Evolutionary conservation across 352 stramenopile genomes (phyloP).

Genomic region (Globisporangium orthogonon): DNA sequence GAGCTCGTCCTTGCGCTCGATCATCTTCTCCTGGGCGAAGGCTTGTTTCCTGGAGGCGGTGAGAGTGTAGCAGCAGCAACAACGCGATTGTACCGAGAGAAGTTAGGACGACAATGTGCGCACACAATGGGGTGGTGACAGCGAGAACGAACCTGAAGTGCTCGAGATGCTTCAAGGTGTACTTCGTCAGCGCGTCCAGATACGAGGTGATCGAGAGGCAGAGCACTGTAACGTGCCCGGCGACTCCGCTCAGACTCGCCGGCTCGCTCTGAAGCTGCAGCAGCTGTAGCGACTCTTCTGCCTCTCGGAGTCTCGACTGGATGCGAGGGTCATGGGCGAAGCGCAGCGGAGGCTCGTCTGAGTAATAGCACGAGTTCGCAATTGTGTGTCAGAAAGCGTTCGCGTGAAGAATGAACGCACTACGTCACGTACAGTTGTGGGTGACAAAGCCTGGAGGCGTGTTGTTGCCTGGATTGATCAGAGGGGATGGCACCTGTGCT

Average conservation of each 20-base stretch:
- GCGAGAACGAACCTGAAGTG: slow-evolving; percentile 17
- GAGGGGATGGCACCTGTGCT: not conserved
- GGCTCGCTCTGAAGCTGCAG: slow-evolving; percentile 14
- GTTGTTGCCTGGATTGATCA: not conserved
- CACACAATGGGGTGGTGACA: not conserved
- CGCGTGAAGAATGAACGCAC: not conserved
- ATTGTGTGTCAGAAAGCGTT: too few species aligned
- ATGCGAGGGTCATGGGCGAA: slow-evolving; percentile 4
- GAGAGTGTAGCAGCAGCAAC: too few species aligned
- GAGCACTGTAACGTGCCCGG: slow-evolving; percentile 18
- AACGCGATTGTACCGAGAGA: too few species aligned
- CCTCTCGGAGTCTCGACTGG: not conserved
- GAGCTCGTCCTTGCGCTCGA: slow-evolving; percentile 52
- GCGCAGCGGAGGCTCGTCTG: slow-evolving; percentile 3
- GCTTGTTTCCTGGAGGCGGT: slow-evolving; percentile 24
- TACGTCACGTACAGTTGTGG: slow-evolving; percentile 2
- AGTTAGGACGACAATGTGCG: too few species aligned
- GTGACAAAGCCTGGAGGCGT: slow-evolving; percentile 1
- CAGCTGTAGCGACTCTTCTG: slow-evolving; percentile 3
- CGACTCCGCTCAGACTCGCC: slow-evolving; percentile 4
- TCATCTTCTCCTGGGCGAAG: slow-evolving; percentile 36
- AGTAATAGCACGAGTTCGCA: too few species aligned
- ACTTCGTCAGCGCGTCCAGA: slow-evolving; percentile 14
- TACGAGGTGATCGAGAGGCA: slow-evolving; percentile 25
- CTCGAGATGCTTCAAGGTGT: slow-evolving; percentile 17